Conservation (phyloP, 371 early-diverging fungal species). For the Umbelopsis sp. region DNA sequence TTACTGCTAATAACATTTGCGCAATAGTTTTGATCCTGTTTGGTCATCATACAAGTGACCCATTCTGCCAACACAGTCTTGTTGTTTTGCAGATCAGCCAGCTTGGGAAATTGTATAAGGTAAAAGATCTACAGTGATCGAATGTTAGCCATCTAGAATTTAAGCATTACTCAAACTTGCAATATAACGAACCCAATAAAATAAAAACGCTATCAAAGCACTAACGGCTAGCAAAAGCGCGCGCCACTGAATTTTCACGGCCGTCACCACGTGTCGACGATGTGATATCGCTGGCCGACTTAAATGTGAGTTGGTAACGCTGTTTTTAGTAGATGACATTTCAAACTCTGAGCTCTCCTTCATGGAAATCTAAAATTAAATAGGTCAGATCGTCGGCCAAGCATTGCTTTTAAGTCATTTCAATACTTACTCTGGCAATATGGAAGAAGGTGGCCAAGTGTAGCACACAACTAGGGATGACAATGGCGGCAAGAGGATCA, state of each 20-base stretch:
- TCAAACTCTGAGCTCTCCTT: slow-evolving; percentile 53
- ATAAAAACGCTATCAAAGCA: slow-evolving; percentile 50
- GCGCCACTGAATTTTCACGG: slow-evolving; percentile 72
- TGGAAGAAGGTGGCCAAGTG: slow-evolving; percentile 66
- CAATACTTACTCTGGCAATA: slow-evolving; percentile 48
- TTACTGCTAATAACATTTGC: slow-evolving; percentile 29
- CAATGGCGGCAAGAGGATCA: slow-evolving; percentile 61
- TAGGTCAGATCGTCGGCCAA: background rate
- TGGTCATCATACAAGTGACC: slow-evolving; percentile 55
- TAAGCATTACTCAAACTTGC: background rate
- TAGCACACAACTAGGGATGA: slow-evolving; percentile 59
- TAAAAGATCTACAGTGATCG: slow-evolving; percentile 46
- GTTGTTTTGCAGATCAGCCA: slow-evolving; percentile 31
- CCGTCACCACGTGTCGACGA: slow-evolving; percentile 61
- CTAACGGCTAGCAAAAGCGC: slow-evolving; percentile 62
- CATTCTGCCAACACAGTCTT: slow-evolving; percentile 40
- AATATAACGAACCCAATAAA: slow-evolving; percentile 50
- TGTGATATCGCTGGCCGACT: slow-evolving; percentile 48
- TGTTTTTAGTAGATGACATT: slow-evolving; percentile 47
- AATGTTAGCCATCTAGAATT: slow-evolving; percentile 26
- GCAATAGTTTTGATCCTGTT: slow-evolving; percentile 47
- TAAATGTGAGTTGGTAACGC: slow-evolving; percentile 37
- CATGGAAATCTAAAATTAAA: slow-evolving; percentile 36
- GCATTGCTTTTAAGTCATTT: background rate
- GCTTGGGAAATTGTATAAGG: slow-evolving; percentile 54